Conservation (phyloP, 2,329 filamentous ascomycete genomes). For the Lachnellula occidentalis region DNA sequence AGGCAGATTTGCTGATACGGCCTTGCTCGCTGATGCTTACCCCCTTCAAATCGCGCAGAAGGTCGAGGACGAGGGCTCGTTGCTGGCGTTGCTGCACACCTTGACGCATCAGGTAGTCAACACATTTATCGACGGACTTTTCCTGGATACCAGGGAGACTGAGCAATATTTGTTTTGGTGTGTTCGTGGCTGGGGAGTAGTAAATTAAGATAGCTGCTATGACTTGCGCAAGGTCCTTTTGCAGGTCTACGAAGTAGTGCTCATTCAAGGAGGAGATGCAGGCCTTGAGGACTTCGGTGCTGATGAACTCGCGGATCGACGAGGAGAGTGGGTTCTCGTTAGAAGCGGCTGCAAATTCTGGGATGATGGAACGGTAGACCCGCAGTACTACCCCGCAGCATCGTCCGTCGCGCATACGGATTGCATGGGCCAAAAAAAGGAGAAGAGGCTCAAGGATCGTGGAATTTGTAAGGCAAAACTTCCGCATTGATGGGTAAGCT, state of each 20-base stretch:
- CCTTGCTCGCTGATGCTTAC: conserved; percentile 92
- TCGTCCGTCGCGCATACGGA: conserved; percentile 83
- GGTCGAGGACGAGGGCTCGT: conserved; percentile 72
- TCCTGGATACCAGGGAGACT: conserved; percentile 72
- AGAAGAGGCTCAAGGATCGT: conserved; percentile 82
- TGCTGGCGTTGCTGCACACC: conserved; percentile 66
- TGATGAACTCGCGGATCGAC: conserved; percentile 84
- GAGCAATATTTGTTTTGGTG: conserved; percentile 70
- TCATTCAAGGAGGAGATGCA: conserved; percentile 90
- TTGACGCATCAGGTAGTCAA: conserved; percentile 54
- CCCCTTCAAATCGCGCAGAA: conserved; percentile 81
- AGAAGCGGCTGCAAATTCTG: conserved; percentile 60
- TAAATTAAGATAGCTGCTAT: conserved; percentile 80
- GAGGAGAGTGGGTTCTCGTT: conserved; percentile 40
- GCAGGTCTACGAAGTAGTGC: conserved; percentile 92
- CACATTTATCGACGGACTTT: conserved; percentile 59
- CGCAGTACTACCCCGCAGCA: conserved; percentile 82
- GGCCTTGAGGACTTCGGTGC: conserved; percentile 79
- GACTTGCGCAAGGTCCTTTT: conserved; percentile 82
- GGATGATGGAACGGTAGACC: conserved; percentile 79
- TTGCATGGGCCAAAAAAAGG: conserved; percentile 83
- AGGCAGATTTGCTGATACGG: conserved; percentile 59
- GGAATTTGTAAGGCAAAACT: conserved; percentile 75
- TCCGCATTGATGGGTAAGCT: conserved; percentile 56
- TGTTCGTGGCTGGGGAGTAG: conserved; percentile 64